Base-by-base conservation (phyloP, 169 alveolate genomes). In the Cryptosporidium bovis region DNA sequence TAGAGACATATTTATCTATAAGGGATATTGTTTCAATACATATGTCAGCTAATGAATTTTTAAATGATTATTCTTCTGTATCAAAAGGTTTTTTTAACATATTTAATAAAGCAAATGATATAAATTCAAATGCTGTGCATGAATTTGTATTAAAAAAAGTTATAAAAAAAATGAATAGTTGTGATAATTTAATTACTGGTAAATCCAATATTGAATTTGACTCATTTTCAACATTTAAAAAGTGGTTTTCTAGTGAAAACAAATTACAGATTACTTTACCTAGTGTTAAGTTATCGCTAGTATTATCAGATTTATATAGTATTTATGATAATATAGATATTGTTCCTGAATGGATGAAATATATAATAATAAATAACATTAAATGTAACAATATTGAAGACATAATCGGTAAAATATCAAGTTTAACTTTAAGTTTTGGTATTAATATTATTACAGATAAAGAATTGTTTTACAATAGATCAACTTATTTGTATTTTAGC, bases 291-390 rank as follows among this genome's bases (percentile, higher is more conserved):
- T 7, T 56, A 20, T 36, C 62, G 5, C n/a, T 77, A n/a, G 13
- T 77, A 2, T 27, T 77, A 48, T 58, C 71, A 5, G 71, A 56
- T 34, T 13, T 60, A 16, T 20, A 48, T 24, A 20, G 33, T 0
- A 58, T 77, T 16, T 56, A 40, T 10, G 40, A 55, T 20, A 77
- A 77, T 56, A 50, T 36, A n/a, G 29, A 29, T 46, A 24, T 71
- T 51, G 40, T 77, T n/a, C 87, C 87, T 36, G 71, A 62, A 44
- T 77, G 87, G 87, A 77, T 77, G 71, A 77, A 66, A 0, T 29
- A 68, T 24, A 40, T 77, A 62, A 33, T 77, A 46, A n/a, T 46
- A 16, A 24, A 27, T 4, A 53, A n/a, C 2, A 27, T 31, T 8
- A 10, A 51, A 51, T 27, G 36, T 24, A 56, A 60, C 20, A 62